Conservation (phyloP, 2,329 filamentous ascomycete genomes). For the Magnaporthales sp. region DNA sequence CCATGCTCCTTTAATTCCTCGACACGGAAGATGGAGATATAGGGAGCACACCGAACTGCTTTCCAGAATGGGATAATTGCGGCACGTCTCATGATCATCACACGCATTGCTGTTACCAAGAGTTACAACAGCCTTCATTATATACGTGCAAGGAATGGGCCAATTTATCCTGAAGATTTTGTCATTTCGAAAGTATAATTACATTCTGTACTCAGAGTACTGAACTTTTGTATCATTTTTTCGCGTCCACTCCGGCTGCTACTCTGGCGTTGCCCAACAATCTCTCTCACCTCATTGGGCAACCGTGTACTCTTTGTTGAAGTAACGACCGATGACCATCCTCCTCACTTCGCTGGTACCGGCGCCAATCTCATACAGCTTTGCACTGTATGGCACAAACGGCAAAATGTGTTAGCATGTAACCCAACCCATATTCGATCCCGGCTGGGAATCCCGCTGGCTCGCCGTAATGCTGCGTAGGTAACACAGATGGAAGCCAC, state of each 20-base stretch:
- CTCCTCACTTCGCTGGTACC: conserved; percentile 89
- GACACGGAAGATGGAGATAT: neutral
- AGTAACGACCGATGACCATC: conserved; percentile 88
- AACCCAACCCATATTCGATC: neutral
- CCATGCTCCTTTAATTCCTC: neutral
- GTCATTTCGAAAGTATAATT: neutral
- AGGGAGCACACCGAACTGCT: neutral
- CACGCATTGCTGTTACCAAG: neutral
- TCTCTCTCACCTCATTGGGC: neutral
- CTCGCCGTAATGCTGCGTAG: neutral
- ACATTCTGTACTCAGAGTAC: neutral
- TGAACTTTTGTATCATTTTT: neutral
- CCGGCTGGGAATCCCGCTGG: neutral
- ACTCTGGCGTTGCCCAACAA: neutral
- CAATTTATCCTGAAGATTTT: neutral
- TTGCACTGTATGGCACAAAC: conserved; percentile 36
- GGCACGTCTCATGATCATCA: neutral
- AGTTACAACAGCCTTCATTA: neutral
- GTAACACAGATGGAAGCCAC: neutral
- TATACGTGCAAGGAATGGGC: neutral
- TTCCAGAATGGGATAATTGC: neutral
- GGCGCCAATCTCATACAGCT: conserved; percentile 92
- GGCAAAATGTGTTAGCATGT: conserved; percentile 18
- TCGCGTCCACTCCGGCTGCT: neutral
- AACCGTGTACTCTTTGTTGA: conserved; percentile 70